Percentiles rank a stretch among this genome's conserved stretches.
Evolutionary conservation across 371 early-diverging fungal species (phyloP).

Genomic region (Apophysomyces ossiformis): DNA sequence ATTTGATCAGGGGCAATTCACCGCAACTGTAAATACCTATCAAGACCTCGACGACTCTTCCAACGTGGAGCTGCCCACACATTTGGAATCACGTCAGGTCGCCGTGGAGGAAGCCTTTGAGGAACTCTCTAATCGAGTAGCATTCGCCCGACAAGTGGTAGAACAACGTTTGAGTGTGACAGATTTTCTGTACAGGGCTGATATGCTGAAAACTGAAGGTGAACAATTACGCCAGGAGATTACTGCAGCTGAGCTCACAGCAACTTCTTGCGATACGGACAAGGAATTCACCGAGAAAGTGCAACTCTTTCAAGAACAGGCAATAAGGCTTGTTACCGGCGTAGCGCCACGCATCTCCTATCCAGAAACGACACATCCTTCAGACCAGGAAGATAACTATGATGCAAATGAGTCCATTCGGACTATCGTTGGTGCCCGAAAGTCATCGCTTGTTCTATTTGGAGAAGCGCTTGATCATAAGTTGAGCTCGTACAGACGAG

Average conservation of each 20-base stretch:
- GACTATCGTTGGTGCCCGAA: constrained; percentile 34
- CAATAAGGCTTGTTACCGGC: constrained; percentile 35
- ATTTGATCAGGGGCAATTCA: constrained; percentile 51
- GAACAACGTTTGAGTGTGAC: constrained; percentile 51
- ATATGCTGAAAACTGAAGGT: constrained; percentile 22
- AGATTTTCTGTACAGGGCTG: constrained; percentile 46
- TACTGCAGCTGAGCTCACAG: constrained; percentile 19
- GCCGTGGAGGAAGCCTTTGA: constrained; percentile 43
- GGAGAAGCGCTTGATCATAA: constrained; percentile 46
- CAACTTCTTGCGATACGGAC: constrained; percentile 25
- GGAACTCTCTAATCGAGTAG: constrained; percentile 35
- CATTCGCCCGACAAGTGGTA: constrained; percentile 48
- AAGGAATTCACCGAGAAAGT: constrained; percentile 34
- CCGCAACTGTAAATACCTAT: constrained; percentile 40
- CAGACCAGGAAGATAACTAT: constrained; percentile 33
- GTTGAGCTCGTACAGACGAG: constrained; percentile 37
- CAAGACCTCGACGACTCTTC: constrained; percentile 50
- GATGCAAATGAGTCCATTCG: constrained; percentile 43
- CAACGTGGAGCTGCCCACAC: constrained; percentile 37
- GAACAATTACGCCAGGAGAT: constrained; percentile 26
- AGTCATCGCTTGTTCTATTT: constrained; percentile 38
- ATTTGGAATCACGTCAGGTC: constrained; percentile 44
- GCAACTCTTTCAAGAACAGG: constrained; percentile 35
- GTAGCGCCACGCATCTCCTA: constrained; percentile 37
- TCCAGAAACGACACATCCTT: constrained; percentile 32